Evolutionary conservation across 1,139 yeast species (phyloP), one percentile per base, ranked within the genome.

Genomic region (Saccharomyces hybrid): DNA sequence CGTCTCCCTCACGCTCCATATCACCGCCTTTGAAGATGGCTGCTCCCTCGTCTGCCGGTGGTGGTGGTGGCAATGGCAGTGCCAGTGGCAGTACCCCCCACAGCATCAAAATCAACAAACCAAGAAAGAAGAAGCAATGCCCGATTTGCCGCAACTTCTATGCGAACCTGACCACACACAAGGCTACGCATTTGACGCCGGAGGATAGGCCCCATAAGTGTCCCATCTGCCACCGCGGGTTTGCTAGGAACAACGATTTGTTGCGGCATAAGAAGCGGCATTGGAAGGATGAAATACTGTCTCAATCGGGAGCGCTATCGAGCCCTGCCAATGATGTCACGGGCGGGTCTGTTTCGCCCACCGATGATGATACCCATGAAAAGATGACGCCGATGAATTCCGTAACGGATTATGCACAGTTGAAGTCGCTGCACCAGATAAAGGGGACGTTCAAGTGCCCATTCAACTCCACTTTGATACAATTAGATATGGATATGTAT

Each of bases 191-290:
- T 68, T 70, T 86, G 53, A 82, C 84, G 55, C 87, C 87, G 28
- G 80, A 84, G 47, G 77, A 83, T 38, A 78, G 95, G 56, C 96
- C 96, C 0, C 91, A 85, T 67, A 76, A 82, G 51, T 90, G 97
- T 71, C 76, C 80, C 52, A 80, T 82, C 48, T 90, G 97, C 70
- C 78, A 79, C 51, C 79, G 96, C 55, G 95, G 96, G 2, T 90
- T 90, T 73, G 89, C 95, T 14, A 77, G 97, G 58, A 86, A 93
- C 47, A 90, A 90, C 68, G 97, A 90, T 71, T 73, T 90, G 59
- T 80, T 84, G 62, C 77, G 97, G 60, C 97, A 90, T 69, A 81
- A 83, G 61, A 88, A 88, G 71, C 80, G 93, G 57, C 97, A 90
- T 70, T 80, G 89, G 80, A 83, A 84, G 63, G 88, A 83, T 60